Conservation (phyloP, 1,139 yeast species). For the Casaregolazyma suthepensis region DNA sequence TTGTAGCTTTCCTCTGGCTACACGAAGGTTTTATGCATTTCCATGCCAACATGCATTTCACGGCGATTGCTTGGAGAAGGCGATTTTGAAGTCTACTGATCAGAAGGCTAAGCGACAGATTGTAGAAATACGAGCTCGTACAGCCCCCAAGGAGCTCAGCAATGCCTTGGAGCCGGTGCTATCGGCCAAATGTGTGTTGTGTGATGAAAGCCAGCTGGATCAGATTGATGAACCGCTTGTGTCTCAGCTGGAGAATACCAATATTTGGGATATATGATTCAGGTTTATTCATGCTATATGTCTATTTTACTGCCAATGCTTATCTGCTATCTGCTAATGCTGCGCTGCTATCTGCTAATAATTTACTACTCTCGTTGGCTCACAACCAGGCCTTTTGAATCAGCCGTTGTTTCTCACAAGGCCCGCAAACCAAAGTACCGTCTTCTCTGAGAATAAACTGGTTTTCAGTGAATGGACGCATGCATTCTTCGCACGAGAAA, state of each 20-base stretch:
- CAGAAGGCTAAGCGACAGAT: constrained; percentile 60
- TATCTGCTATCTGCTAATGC: neutral
- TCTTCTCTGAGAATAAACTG: constrained; percentile 32
- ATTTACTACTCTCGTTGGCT: neutral
- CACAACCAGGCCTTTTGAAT: constrained; percentile 23
- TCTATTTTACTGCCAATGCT: too few relatives aligned
- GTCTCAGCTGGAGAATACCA: constrained; percentile 14
- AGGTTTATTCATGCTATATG: too few relatives aligned
- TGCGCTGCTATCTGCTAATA: neutral
- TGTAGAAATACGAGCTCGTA: constrained; percentile 44
- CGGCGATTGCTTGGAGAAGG: constrained; percentile 71
- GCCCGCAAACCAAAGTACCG: constrained; percentile 30
- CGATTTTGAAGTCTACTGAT: constrained; percentile 57
- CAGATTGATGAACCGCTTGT: constrained; percentile 55
- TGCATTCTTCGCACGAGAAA: constrained; percentile 32
- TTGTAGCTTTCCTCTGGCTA: constrained; percentile 62
- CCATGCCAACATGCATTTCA: constrained; percentile 93
- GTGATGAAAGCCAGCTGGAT: constrained; percentile 71
- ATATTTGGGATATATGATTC: constrained; percentile 17
- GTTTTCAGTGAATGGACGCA: constrained; percentile 23
- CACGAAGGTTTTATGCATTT: constrained; percentile 70
- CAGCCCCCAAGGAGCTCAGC: constrained; percentile 27
- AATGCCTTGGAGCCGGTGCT: constrained; percentile 55
- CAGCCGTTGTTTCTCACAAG: constrained; percentile 25
- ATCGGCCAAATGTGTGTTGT: constrained; percentile 65